These are phyloP conservation scores for Chamaecrista fasciculata DNA, from an alignment of 306 rosid species.

Conservation along the genomic window DNA sequence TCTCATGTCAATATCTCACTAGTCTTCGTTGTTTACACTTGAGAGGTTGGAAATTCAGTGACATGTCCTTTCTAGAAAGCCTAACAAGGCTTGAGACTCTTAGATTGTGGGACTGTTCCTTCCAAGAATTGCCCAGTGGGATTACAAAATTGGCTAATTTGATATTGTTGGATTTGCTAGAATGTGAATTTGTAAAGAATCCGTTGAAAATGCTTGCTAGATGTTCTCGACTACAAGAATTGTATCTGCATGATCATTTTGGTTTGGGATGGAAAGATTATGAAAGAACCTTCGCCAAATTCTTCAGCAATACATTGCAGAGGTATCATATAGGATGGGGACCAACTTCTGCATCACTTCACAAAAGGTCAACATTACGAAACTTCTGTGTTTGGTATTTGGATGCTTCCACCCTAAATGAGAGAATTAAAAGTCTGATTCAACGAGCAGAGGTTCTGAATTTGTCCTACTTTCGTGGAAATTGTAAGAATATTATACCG, in stretches of 20 bases:
- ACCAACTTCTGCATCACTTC: neutral
- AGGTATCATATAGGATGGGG: constrained; percentile 24
- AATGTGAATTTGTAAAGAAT: constrained; percentile 2
- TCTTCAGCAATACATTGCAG: neutral
- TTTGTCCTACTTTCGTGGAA: neutral
- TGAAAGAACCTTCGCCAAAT: neutral
- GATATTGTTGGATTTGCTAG: constrained; percentile 23
- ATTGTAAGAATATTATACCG: constrained; percentile 19
- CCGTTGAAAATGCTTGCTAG: constrained; percentile 21
- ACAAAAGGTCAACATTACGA: neutral
- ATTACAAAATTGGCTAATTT: neutral
- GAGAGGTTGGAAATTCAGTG: accelerated
- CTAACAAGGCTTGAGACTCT: constrained; percentile 26
- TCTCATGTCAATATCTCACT: neutral
- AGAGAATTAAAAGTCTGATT: neutral
- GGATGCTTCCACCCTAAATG: neutral
- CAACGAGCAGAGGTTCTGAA: constrained; percentile 8
- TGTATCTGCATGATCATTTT: constrained; percentile 6
- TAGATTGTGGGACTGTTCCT: neutral
- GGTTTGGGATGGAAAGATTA: neutral
- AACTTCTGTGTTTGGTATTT: constrained; percentile 6
- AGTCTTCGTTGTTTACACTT: neutral
- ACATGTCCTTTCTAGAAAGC: constrained; percentile 2
- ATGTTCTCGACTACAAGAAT: constrained; percentile 20
- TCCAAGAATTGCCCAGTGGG: constrained; percentile 18